A percentile compares a stretch with the other conserved stretches of the same genome.
These are phyloP conservation scores for Sarocladium kiliense DNA, from an alignment of 2,329 filamentous ascomycete species.

Conservation along the genomic window DNA sequence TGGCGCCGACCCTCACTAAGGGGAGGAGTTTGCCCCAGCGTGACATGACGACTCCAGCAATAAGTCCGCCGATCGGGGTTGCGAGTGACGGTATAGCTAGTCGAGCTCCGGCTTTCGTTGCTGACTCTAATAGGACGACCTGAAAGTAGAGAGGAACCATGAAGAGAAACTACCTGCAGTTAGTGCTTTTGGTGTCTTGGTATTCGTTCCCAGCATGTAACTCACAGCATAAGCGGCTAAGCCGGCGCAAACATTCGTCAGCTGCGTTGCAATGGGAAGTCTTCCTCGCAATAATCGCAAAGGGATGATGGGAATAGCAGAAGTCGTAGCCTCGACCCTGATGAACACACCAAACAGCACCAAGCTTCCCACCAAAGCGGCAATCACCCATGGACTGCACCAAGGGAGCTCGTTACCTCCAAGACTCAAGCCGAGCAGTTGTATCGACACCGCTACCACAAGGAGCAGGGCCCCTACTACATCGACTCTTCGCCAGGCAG, in stretches of 20 bases:
- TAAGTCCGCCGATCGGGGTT: conserved; percentile 50
- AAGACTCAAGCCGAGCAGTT: conserved; percentile 50
- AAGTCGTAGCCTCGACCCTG: conserved; percentile 41
- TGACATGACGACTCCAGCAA: conserved; percentile 55
- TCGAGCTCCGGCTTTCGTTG: conserved; percentile 58
- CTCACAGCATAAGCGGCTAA: conserved; percentile 13
- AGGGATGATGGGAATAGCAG: conserved; percentile 49
- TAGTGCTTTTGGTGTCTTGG: conserved; percentile 9
- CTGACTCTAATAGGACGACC: conserved; percentile 57
- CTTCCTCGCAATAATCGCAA: conserved; percentile 51
- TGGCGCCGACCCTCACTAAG: conserved; percentile 45
- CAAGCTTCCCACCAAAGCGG: conserved; percentile 36
- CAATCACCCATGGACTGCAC: conserved; percentile 42
- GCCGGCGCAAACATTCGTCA: conserved; percentile 55
- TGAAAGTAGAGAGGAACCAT: conserved; percentile 68
- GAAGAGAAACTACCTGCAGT: conserved; percentile 50
- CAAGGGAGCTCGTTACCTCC: conserved; percentile 52
- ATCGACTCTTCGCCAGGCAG: conserved; percentile 37
- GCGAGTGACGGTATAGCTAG: conserved; percentile 56
- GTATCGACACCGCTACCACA: conserved; percentile 51
- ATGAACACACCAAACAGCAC: conserved; percentile 40
- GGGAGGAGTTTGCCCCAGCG: conserved; percentile 46
- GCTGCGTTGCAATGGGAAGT: conserved; percentile 42
- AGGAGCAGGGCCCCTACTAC: conserved; percentile 51
- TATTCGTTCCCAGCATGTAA: not conserved